A percentile compares a stretch with the other conserved stretches of the same genome.
These are phyloP conservation scores for Chrysophaeum taylorii DNA, from an alignment of 352 stramenopile species.

Conservation along the genomic window DNA sequence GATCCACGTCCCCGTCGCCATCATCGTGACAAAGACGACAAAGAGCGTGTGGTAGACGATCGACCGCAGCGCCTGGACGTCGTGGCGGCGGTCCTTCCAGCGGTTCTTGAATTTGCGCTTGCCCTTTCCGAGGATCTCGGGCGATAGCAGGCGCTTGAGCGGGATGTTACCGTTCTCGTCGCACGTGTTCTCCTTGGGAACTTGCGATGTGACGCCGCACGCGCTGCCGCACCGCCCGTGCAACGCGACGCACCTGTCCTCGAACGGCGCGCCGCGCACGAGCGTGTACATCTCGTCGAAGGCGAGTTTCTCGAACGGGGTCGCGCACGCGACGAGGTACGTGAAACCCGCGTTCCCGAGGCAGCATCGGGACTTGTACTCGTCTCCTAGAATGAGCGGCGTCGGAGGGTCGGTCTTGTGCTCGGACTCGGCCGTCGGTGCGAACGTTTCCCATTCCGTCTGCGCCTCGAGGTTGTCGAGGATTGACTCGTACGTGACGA, in stretches of 20 bases:
- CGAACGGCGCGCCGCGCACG: neutral
- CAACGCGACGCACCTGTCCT: neutral
- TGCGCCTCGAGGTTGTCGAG: too few relatives aligned
- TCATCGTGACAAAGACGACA: neutral
- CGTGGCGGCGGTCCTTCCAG: neutral
- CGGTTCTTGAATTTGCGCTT: too few relatives aligned
- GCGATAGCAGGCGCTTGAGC: neutral
- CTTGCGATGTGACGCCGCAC: neutral
- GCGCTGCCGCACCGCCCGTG: neutral
- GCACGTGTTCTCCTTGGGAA: neutral
- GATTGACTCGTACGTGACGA: neutral
- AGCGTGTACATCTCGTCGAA: neutral
- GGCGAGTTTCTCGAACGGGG: neutral
- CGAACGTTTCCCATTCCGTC: too few relatives aligned
- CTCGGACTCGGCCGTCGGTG: too few relatives aligned
- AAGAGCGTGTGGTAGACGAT: neutral
- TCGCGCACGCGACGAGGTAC: slow-evolving; percentile 5
- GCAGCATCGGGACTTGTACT: neutral
- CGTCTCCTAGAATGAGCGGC: too few relatives aligned
- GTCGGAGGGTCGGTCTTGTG: too few relatives aligned
- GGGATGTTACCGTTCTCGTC: slow-evolving; percentile 1
- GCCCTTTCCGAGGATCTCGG: too few relatives aligned
- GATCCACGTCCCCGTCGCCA: neutral
- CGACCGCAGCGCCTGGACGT: neutral
- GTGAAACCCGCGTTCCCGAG: neutral